These are phyloP conservation scores for Mycena crocata DNA, from an alignment of 768 basidiomycete genomes.

Conservation along the genomic window DNA sequence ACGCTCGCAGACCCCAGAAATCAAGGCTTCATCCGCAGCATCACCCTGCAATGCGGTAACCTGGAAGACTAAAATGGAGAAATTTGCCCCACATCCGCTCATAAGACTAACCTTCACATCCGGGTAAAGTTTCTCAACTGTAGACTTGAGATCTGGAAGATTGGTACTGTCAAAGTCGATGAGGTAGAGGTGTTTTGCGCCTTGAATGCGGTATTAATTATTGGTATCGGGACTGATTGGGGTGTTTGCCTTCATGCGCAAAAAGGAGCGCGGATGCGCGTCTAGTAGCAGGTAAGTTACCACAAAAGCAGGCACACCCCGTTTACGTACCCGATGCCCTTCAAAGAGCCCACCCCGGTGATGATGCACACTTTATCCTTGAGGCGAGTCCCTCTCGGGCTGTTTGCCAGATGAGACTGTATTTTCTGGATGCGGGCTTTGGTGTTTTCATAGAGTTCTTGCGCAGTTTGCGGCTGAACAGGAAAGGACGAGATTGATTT, in stretches of 20 bases:
- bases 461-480: conserved; percentile 44
- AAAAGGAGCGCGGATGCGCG: conserved; percentile 79
- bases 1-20: conserved; percentile 74
- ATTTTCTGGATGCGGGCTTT: conserved; percentile 75
- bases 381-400: conserved; percentile 67
- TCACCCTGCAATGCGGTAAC: conserved; percentile 84
- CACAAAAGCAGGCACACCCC: conserved; percentile 3
- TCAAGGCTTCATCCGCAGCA: conserved; percentile 81
- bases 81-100: background rate
- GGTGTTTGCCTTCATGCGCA: conserved; percentile 75
- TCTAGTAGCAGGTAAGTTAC: conserved; percentile 48
- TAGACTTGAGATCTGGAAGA: conserved; percentile 76
- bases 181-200: conserved; percentile 82
- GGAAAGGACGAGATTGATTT: too few relatives aligned
- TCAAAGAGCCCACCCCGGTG: conserved; percentile 88
- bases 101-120: conserved; percentile 78
- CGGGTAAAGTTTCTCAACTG: conserved; percentile 74
- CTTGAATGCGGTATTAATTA: conserved; percentile 50
- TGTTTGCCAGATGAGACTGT: conserved; percentile 69
- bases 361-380: conserved; percentile 86
- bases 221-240: background rate
- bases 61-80: conserved; percentile 53
- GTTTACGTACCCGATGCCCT: conserved; percentile 84
- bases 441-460: conserved; percentile 71
- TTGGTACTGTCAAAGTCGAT: conserved; percentile 76